A percentile compares a stretch with the other conserved stretches of the same genome.
Evolutionary conservation across 108 stramenopile species (phyloP).

Genomic region (Nitzschia sp.): DNA sequence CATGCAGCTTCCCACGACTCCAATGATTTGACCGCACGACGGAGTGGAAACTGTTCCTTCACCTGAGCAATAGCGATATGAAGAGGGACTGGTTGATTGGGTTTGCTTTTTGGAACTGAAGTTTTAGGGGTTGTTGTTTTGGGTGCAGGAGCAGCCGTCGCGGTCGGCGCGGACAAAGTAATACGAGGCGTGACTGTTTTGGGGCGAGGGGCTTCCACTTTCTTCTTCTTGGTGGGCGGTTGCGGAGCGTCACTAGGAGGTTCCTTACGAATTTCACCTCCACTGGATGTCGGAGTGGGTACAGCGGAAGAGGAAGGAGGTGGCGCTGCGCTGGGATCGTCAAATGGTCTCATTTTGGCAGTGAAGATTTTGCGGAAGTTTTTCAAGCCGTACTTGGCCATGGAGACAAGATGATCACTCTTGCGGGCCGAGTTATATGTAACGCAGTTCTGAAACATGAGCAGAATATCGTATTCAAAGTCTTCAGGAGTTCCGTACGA

Average conservation of each 20-base stretch:
- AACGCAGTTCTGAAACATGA: conserved; percentile 83
- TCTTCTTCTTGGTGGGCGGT: conserved; percentile 37
- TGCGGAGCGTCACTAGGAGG: background rate
- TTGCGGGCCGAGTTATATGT: conserved; percentile 64
- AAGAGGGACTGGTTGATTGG: conserved; percentile 73
- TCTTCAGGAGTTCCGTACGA: conserved; percentile 60
- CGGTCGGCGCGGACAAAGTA: conserved; percentile 33
- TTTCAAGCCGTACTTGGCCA: conserved; percentile 68
- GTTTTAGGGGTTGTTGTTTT: conserved; percentile 16
- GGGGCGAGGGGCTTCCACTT: conserved; percentile 32
- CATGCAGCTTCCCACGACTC: conserved; percentile 78
- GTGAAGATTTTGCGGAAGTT: conserved; percentile 63
- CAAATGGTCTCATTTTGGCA: conserved; percentile 53
- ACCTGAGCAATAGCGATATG: conserved; percentile 84
- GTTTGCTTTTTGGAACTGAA: conserved; percentile 33
- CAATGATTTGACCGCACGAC: conserved; percentile 62
- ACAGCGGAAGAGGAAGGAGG: conserved; percentile 10
- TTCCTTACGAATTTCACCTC: conserved; percentile 13
- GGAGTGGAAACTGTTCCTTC: conserved; percentile 74
- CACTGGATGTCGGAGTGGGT: background rate
- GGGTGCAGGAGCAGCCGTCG: conserved; percentile 26
- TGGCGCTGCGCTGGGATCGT: conserved; percentile 39
- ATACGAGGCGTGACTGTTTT: conserved; percentile 41
- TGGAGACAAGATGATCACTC: conserved; percentile 60
- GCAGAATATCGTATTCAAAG: conserved; percentile 79